Base-by-base conservation (phyloP, 108 stramenopile genomes). In the Cyclotella baltica region DNA sequence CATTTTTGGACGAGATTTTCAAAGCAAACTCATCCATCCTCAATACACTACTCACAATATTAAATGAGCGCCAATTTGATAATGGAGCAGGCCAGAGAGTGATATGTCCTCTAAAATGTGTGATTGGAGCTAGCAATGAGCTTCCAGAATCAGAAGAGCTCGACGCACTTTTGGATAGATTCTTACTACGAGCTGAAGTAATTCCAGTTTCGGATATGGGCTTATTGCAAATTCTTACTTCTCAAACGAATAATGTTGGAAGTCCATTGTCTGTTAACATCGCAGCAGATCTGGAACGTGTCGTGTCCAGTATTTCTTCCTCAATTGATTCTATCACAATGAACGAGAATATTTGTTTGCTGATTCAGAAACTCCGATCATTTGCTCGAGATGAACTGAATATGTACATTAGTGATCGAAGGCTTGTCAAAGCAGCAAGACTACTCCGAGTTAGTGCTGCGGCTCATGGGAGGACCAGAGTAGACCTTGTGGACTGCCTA, bases 61-160 rank as follows among this genome's bases (percentile, higher is more conserved):
- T 93, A 67, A 93, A 93, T 66, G 92, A 93, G 70, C 73, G 92
- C 28, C 76, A 85, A 53, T 93, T 90, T 73, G 88, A 89, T 34
- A 91, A 93, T 66, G 90, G 88, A 19, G 63, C 83, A 33, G 87
- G 87, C 62, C 51, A 22, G 13, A 73, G 88, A 62, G 86, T 89
- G 25, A 38, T 63, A 20, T 92, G 91, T 63, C 92, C 90, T 11
- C 78, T 91, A 28, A 71, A 86, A 31, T 88, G 88, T 63, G 92
- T 90, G 9, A 88, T 93, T 20, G 92, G 90, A 6, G 92, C 92
- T 4, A 88, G 90, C 11, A 93, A 93, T 79, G 90, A 90, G 62
- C 58, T 93, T 6, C 88, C 88, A 8, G 92, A 93, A 36, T 87
- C 85, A 40, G 89, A 91, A 16, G 90, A 93, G 51, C 84, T 90